Conservation (phyloP, 345 rosid species). For the Hevea brasiliensis region DNA sequence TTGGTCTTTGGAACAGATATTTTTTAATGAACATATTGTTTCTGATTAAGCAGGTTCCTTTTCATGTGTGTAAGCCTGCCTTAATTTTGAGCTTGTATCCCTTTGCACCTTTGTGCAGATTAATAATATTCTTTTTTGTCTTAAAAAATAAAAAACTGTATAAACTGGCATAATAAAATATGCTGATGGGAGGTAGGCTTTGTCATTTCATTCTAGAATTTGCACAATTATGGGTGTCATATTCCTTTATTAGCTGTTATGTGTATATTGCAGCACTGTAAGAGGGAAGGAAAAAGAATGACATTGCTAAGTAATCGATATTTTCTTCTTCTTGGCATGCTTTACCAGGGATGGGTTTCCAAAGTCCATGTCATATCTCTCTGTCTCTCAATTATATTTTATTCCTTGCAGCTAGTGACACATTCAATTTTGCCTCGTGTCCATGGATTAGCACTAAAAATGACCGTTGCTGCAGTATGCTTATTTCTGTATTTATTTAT, state of each 20-base stretch:
- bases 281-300: too few relatives aligned
- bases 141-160: background rate
- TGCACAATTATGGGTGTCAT: background rate
- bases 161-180: background rate
- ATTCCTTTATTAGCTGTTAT: background rate
- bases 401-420: conserved; percentile 68
- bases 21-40: too few relatives aligned
- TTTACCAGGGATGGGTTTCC: background rate
- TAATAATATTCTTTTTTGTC: too few relatives aligned
- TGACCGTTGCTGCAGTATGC: conserved; percentile 96
- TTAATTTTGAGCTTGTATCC: too few relatives aligned
- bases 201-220: background rate
- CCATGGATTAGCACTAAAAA: conserved; percentile 93
- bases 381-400: background rate
- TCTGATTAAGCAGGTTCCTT: too few relatives aligned
- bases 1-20: too few relatives aligned
- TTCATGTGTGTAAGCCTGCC: too few relatives aligned
- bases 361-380: background rate
- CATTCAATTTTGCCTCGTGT: conserved; percentile 91
- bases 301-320: background rate
- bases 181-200: background rate
- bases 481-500: background rate
- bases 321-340: background rate
- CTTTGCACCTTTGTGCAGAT: too few relatives aligned
- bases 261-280: background rate